Percentiles rank a stretch among this genome's conserved stretches.
Evolutionary conservation across 2,329 filamentous ascomycete genomes (phyloP).

Genomic region (Colletotrichum musicola): DNA sequence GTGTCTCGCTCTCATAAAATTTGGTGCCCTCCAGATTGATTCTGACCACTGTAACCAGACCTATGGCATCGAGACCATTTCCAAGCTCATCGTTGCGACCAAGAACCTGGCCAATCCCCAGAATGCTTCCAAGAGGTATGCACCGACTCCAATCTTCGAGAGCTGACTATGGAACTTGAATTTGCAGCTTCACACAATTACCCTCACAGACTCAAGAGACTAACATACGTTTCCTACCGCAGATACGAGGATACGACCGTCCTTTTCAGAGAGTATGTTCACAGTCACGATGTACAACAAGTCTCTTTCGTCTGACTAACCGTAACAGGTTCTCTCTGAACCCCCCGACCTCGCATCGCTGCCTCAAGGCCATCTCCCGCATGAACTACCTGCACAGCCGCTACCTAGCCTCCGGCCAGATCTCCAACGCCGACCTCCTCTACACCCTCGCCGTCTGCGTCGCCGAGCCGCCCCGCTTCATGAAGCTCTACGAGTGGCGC

Average conservation of each 20-base stretch:
- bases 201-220: neutral
- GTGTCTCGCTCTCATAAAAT: slow-evolving; percentile 38
- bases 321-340: slow-evolving; percentile 47
- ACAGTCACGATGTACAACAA: neutral
- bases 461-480: slow-evolving; percentile 73
- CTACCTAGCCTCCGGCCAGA: slow-evolving; percentile 52
- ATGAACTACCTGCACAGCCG: slow-evolving; percentile 56
- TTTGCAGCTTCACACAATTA: neutral
- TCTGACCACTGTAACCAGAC: slow-evolving; percentile 45
- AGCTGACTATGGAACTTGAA: neutral
- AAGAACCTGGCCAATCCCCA: slow-evolving; percentile 50
- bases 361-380: slow-evolving; percentile 52
- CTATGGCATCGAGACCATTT: slow-evolving; percentile 54
- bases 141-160: neutral
- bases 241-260: slow-evolving; percentile 58
- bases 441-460: slow-evolving; percentile 69
- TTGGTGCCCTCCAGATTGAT: too few relatives aligned
- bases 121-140: slow-evolving; percentile 52
- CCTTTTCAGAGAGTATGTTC: slow-evolving; percentile 52
- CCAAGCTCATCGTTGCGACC: slow-evolving; percentile 50
- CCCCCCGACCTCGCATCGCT: slow-evolving; percentile 51
- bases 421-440: slow-evolving; percentile 53
- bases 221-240: neutral
- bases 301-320: neutral
- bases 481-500: slow-evolving; percentile 78